Conservation (phyloP, 2,329 filamentous ascomycete genomes). For the Macrophomina phaseolina region DNA sequence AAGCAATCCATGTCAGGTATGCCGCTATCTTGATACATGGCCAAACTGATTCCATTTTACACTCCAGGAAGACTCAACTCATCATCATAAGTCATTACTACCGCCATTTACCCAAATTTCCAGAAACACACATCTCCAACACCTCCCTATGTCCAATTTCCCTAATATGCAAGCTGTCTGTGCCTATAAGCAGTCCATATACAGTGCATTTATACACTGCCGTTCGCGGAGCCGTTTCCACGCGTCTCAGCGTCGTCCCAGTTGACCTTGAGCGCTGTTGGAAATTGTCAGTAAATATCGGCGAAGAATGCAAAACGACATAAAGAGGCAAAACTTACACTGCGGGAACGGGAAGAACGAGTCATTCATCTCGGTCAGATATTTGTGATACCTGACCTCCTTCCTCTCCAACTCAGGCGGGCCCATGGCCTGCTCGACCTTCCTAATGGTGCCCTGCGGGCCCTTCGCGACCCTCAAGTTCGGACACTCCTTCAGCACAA, state of each 20-base stretch:
- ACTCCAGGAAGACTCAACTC: no score
- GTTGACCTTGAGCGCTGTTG: slow-evolving; percentile 40
- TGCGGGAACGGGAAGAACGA: slow-evolving; percentile 54
- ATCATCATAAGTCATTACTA: no score
- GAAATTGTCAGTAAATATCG: slow-evolving; percentile 25
- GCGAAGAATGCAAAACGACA: not conserved
- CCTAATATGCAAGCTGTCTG: not conserved
- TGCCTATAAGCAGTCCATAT: not conserved
- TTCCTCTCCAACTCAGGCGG: slow-evolving; percentile 34
- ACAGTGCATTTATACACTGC: not conserved
- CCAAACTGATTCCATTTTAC: no score
- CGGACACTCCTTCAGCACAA: slow-evolving; percentile 46
- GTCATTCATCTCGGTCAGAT: slow-evolving; percentile 56
- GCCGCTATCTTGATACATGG: no score
- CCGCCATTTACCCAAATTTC: no score
- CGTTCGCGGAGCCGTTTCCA: not conserved
- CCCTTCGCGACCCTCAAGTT: slow-evolving; percentile 47
- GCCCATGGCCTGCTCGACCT: slow-evolving; percentile 43
- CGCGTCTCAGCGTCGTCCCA: slow-evolving; percentile 33
- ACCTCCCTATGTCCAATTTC: no score
- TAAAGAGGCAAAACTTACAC: slow-evolving; percentile 44
- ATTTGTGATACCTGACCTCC: slow-evolving; percentile 48
- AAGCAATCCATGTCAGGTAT: no score
- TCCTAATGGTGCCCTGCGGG: slow-evolving; percentile 49
- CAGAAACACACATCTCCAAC: no score